Conservation (phyloP, 2,329 filamentous ascomycete genomes). For the Nothopassalora personata region DNA sequence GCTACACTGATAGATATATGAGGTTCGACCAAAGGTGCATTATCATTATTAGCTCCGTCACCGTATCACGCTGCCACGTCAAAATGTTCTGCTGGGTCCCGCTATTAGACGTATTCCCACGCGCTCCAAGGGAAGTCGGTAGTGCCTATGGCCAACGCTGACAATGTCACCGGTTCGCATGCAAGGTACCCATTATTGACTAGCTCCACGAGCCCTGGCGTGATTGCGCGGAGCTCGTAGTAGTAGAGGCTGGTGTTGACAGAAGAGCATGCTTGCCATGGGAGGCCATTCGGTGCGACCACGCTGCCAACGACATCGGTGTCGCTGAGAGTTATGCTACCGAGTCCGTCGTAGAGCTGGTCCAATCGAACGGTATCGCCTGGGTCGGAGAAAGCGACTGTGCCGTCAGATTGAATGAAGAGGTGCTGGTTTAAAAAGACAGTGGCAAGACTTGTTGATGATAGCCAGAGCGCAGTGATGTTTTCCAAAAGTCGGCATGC, state of each 20-base stretch:
- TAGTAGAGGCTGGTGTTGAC: neutral
- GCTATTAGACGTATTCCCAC: neutral
- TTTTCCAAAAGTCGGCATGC: neutral
- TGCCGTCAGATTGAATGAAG: neutral
- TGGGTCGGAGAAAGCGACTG: neutral
- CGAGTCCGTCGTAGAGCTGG: neutral
- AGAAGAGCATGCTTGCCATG: neutral
- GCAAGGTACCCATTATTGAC: neutral
- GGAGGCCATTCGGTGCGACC: neutral
- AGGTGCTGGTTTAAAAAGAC: neutral
- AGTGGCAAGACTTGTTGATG: neutral
- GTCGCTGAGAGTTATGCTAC: neutral
- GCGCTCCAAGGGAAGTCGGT: neutral
- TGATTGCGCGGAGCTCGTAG: neutral
- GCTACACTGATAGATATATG: too few relatives aligned
- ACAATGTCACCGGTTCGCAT: neutral
- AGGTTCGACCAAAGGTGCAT: neutral
- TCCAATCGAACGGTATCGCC: neutral
- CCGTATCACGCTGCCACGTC: neutral
- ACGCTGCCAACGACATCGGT: neutral
- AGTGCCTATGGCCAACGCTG: neutral
- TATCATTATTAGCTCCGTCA: neutral
- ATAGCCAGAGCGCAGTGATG: neutral
- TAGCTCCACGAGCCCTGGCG: neutral
- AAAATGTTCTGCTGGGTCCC: neutral